Percentiles rank a stretch among this genome's conserved stretches.
Conservation (phyloP, 257 asterid species). For the Solanum habrochaites region DNA sequence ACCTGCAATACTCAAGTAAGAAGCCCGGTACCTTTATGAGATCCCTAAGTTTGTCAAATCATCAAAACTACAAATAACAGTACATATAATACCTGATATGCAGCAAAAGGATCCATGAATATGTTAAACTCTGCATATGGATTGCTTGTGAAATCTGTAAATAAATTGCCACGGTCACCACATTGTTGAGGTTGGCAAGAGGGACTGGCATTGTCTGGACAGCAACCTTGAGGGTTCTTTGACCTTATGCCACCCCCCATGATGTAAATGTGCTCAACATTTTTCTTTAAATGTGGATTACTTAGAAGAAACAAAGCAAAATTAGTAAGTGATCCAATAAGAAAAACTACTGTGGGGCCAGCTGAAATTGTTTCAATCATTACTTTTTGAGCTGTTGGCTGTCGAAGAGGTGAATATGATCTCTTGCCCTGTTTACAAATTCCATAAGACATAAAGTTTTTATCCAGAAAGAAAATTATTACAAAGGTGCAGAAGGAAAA, state of each 20-base stretch:
- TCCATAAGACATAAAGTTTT: background rate
- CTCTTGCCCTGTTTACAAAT: constrained; percentile 43
- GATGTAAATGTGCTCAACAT: constrained; percentile 52
- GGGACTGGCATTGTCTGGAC: constrained; percentile 31
- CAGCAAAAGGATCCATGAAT: constrained; percentile 87
- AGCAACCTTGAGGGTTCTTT: constrained; percentile 59
- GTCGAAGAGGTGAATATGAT: constrained; percentile 53
- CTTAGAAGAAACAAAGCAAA: constrained; percentile 59
- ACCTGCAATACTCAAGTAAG: no score
- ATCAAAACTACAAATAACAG: no score
- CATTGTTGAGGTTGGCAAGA: constrained; percentile 56
- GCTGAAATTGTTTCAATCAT: constrained; percentile 50
- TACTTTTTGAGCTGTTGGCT: constrained; percentile 69
- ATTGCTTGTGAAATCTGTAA: constrained; percentile 47
- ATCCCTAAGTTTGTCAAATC: no score
- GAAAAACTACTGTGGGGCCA: constrained; percentile 58
- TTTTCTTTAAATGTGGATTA: constrained; percentile 60
- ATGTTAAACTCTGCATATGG: constrained; percentile 83
- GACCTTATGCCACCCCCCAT: constrained; percentile 85
- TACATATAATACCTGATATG: constrained; percentile 62
- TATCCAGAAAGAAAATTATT: background rate
- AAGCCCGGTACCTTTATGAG: no score
- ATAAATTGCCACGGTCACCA: constrained; percentile 57
- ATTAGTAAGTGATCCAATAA: constrained; percentile 52
- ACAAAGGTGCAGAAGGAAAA: background rate